Percentiles rank a stretch among this genome's conserved stretches.
These are phyloP conservation scores for Cadophora gregata DNA, from an alignment of 2,329 filamentous ascomycete genomes.

Conservation along the genomic window DNA sequence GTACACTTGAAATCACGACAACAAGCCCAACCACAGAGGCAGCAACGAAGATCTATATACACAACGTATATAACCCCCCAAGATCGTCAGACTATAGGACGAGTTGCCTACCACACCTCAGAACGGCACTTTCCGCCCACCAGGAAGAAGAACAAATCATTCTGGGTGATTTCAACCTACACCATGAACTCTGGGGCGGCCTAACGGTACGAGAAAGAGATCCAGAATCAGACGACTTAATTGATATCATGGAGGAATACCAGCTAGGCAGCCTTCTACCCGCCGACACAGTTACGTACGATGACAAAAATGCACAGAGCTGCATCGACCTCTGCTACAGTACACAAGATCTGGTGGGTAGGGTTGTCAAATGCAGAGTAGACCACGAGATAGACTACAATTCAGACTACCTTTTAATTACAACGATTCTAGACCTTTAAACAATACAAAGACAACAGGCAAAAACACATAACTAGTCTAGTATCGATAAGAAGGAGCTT, in stretches of 20 bases:
- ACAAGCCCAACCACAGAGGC: too few species aligned
- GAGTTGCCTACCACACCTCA: too few species aligned
- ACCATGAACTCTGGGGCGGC: neutral
- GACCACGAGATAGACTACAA: neutral
- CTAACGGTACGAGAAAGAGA: neutral
- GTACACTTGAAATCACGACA: too few species aligned
- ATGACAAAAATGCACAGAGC: neutral
- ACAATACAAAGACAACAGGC: neutral
- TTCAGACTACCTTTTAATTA: neutral
- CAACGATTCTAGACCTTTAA: neutral
- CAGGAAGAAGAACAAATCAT: neutral
- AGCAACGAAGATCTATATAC: too few species aligned
- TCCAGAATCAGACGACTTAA: neutral
- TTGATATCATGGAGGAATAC: neutral
- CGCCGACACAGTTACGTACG: neutral
- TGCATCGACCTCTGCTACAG: neutral
- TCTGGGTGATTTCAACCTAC: neutral
- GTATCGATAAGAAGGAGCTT: too few species aligned
- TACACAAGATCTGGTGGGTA: neutral
- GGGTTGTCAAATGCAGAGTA: neutral
- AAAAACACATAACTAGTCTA: too few species aligned
- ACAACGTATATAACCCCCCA: too few species aligned
- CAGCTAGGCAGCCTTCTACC: neutral
- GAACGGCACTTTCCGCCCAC: neutral
- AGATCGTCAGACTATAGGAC: too few species aligned